A percentile compares a stretch with the other conserved stretches of the same genome.
Evolutionary conservation across 2,329 filamentous ascomycete genomes (phyloP).

Genomic region (Pestalotiopsis fici): DNA sequence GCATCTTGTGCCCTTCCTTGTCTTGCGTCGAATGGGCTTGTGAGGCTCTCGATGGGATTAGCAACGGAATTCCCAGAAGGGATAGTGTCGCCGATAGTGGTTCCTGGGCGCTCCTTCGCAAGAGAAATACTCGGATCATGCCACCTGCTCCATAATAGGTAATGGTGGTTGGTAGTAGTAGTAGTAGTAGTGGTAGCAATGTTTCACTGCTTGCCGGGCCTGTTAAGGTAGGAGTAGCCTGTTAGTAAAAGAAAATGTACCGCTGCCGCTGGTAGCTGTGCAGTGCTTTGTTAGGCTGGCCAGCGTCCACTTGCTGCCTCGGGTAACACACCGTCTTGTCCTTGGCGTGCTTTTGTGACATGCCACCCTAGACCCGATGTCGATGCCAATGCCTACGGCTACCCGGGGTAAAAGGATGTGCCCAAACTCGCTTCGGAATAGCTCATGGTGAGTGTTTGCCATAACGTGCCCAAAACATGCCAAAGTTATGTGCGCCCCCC

Average conservation of each 20-base stretch:
- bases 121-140: neutral
- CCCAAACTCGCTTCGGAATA: neutral
- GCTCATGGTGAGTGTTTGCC: neutral
- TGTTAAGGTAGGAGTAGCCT: too few relatives aligned
- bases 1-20: neutral
- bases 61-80: neutral
- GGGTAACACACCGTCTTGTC: neutral
- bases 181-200: too few relatives aligned
- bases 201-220: neutral
- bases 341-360: neutral
- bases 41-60: constrained; percentile 5
- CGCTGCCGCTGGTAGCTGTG: too few relatives aligned
- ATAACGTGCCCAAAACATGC: neutral
- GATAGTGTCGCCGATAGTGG: constrained; percentile 7
- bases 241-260: too few relatives aligned
- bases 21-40: neutral
- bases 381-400: neutral
- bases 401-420: neutral
- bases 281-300: neutral
- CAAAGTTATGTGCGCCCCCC: neutral
- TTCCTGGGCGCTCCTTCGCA: neutral
- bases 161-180: neutral
- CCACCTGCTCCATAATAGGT: neutral
- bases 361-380: neutral
- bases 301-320: neutral